Evolutionary conservation across 2,329 filamentous ascomycete species (phyloP), one percentile per base, ranked within the genome.

Genomic region (Trichoderma sp.): DNA sequence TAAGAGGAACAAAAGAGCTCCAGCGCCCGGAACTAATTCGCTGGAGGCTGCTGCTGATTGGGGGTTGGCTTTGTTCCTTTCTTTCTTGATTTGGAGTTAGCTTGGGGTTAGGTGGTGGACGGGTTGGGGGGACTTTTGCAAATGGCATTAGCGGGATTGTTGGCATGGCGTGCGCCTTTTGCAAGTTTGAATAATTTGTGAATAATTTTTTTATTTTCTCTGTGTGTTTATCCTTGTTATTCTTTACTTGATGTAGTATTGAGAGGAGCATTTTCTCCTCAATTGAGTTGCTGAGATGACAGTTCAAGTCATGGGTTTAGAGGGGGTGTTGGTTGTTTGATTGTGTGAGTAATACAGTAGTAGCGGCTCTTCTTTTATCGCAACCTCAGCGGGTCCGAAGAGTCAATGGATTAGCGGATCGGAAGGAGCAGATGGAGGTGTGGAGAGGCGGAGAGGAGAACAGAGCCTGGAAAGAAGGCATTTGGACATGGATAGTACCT

Each of bases 391-490:
- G 43, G 43, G 43, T 50, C 43, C 11, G 4, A 50, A 50, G 43
- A 50, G 43, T 50, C 43, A 50, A 50, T 43, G 59, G 34, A 17
- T 28, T 57, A 57, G 66, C 66, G 55, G 30, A 50, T 23, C 66
- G 55, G 66, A 61, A 26, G 39, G 39, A 68, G 39, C 66, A 43
- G 23, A 30, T 53, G 66, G 66, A 61, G 66, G 43, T 26, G 59
- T 63, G 36, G 66, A 28, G 55, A 50, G 57, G 55, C 23, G 50
- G 36, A 47, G 66, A 68, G 39, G 36, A 59, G 55, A 43, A 11
- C 0, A 20, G 30, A 68, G 36, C 20, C 47, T 20, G 23, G 23
- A 55, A 50, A 32, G 30, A 23, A 53, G 20, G 20, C 30, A 36
- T 12, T 36, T n/a, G 12, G 36, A 68, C 65, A 39, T 43, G 34